These are phyloP conservation scores for Achaetomium macrosporum DNA, from an alignment of 2,329 filamentous ascomycete genomes.

Conservation along the genomic window DNA sequence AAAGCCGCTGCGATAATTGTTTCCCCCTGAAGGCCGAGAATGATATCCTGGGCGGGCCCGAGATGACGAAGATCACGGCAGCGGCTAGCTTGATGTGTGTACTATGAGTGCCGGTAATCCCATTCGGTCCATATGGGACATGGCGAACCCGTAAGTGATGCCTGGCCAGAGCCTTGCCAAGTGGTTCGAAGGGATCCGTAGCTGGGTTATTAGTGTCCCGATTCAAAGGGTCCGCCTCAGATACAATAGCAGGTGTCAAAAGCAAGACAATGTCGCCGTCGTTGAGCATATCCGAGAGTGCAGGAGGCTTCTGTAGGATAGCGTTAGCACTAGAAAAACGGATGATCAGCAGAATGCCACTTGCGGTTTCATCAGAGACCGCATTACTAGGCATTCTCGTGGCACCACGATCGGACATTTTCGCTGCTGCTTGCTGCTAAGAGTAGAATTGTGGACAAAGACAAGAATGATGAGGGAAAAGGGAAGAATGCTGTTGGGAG, in stretches of 20 bases:
- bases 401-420: too few relatives aligned
- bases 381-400: too few relatives aligned
- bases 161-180: slow-evolving; percentile 58
- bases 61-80: slow-evolving; percentile 56
- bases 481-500: too few relatives aligned
- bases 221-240: slow-evolving; percentile 38
- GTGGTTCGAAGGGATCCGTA: slow-evolving; percentile 63
- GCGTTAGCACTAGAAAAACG: too few relatives aligned
- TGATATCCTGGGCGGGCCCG: slow-evolving; percentile 46
- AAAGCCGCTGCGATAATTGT: slow-evolving; percentile 49
- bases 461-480: too few relatives aligned
- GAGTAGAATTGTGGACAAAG: too few relatives aligned
- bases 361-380: too few relatives aligned
- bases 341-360: too few relatives aligned
- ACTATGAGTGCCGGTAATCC: slow-evolving; percentile 58
- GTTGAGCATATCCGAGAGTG: slow-evolving; percentile 40
- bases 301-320: too few relatives aligned
- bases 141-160: slow-evolving; percentile 60
- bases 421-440: too few relatives aligned
- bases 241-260: slow-evolving; percentile 50
- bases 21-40: slow-evolving; percentile 45
- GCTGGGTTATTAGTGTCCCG: slow-evolving; percentile 27
- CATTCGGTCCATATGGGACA: slow-evolving; percentile 61
- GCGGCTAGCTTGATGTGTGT: slow-evolving; percentile 57
- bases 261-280: slow-evolving; percentile 53